phyloP scores from a whole-genome alignment of 2,329 filamentous ascomycete species.

The Hymenoscyphus occultus region DNA sequence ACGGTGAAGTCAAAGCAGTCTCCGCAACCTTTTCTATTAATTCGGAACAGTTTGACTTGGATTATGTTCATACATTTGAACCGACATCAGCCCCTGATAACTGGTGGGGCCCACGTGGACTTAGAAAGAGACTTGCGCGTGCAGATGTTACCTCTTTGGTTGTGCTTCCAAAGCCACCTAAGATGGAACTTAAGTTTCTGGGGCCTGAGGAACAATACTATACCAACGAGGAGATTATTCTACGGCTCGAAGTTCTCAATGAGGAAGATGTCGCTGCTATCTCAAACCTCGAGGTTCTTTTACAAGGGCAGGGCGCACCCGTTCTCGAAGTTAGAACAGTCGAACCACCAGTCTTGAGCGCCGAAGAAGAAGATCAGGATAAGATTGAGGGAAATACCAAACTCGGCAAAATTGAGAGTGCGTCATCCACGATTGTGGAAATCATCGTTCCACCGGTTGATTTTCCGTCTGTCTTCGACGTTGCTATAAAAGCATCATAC shows the following conservation, averaged over 20 bases:
- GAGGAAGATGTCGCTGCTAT: constrained; percentile 77
- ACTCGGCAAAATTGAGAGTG: constrained; percentile 43
- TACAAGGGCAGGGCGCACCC: constrained; percentile 59
- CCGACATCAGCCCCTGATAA: constrained; percentile 42
- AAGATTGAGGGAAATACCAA: constrained; percentile 18
- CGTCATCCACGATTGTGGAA: constrained; percentile 43
- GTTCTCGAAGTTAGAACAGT: constrained; percentile 41
- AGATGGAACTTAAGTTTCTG: constrained; percentile 71
- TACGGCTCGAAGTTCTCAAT: constrained; percentile 72
- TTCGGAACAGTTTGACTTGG: constrained; percentile 63
- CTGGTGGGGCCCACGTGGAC: constrained; percentile 50
- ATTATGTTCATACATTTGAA: constrained; percentile 58
- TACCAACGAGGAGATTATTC: constrained; percentile 70
- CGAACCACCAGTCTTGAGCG: not conserved
- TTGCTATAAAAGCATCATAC: constrained; percentile 74
- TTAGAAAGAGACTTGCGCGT: constrained; percentile 48
- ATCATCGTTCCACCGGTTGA: constrained; percentile 51
- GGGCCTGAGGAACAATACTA: constrained; percentile 72
- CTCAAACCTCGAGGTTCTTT: constrained; percentile 64
- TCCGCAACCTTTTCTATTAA: constrained; percentile 62
- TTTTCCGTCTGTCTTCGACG: constrained; percentile 56
- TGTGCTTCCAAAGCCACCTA: constrained; percentile 85
- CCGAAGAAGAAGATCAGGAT: constrained; percentile 13
- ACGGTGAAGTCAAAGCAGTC: constrained; percentile 69
- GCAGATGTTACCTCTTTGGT: constrained; percentile 56